phyloP scores from a whole-genome alignment of 202 grass and related monocot genomes.

The Schoenoplectus tabernaemontani region DNA sequence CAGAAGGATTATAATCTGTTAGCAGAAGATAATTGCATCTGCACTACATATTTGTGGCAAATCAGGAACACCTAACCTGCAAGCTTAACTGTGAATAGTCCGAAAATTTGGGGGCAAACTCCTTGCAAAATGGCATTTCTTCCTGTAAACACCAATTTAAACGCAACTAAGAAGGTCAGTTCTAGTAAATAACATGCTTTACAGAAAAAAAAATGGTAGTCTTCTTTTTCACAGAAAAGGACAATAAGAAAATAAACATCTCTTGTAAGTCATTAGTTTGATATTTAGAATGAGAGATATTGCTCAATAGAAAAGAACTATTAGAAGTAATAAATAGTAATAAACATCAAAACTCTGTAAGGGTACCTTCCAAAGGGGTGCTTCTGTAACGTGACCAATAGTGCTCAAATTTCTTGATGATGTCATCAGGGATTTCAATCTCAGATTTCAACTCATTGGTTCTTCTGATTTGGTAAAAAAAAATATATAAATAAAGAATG shows the following conservation, averaged over 20 bases:
- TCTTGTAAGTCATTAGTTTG: neutral
- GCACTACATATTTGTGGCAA: neutral
- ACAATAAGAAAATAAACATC: neutral
- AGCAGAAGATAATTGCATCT: constrained; percentile 10
- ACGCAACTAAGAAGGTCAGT: neutral
- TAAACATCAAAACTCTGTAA: neutral
- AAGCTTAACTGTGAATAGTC: constrained; percentile 94
- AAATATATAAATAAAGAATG: neutral
- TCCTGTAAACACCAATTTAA: constrained; percentile 36
- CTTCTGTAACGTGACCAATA: constrained; percentile 45
- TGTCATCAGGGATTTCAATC: constrained; percentile 57
- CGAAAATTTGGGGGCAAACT: constrained; percentile 86
- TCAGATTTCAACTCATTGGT: constrained; percentile 82
- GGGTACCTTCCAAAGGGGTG: constrained; percentile 57
- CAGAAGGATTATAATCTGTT: constrained; percentile 7
- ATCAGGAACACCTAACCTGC: constrained; percentile 45
- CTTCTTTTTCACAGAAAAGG: neutral
- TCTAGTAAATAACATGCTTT: neutral
- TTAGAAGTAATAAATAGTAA: neutral
- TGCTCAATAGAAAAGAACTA: neutral
- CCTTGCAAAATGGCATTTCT: constrained; percentile 65
- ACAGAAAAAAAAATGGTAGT: neutral
- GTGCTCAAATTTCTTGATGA: constrained; percentile 37
- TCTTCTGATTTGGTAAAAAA: constrained; percentile 32
- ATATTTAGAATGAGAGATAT: neutral